Percentiles rank a stretch among this genome's conserved stretches.
These are phyloP conservation scores for Conidiobolus incongruus DNA, from an alignment of 371 early-diverging fungal genomes.

Conservation along the genomic window DNA sequence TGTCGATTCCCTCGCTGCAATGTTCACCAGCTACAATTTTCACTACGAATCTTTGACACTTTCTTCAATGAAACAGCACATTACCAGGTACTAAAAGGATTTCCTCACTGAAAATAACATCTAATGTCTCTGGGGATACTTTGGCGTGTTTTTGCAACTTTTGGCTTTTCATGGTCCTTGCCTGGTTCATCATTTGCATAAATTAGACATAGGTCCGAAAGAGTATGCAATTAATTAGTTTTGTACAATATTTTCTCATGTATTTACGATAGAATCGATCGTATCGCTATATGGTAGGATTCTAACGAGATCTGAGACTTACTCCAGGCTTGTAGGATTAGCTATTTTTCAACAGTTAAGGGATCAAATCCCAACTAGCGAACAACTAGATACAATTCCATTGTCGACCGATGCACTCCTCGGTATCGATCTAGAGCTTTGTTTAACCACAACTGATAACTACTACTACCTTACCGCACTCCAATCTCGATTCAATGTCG, in stretches of 20 bases:
- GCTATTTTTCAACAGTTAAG: conserved; percentile 43
- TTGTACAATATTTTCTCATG: conserved; percentile 53
- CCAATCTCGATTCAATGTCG: not conserved
- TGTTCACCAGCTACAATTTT: conserved; percentile 46
- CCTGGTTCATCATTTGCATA: conserved; percentile 33
- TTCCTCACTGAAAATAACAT: conserved; percentile 51
- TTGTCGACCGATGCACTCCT: conserved; percentile 40
- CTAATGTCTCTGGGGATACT: conserved; percentile 30
- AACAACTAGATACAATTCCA: conserved; percentile 36
- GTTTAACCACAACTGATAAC: conserved; percentile 11
- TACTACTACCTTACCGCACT: not conserved
- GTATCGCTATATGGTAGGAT: conserved; percentile 59
- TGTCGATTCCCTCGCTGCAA: conserved; percentile 55
- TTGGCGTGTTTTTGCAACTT: conserved; percentile 34
- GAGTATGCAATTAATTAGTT: conserved; percentile 70
- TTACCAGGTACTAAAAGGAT: conserved; percentile 32
- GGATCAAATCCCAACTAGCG: conserved; percentile 21
- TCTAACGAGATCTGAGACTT: conserved; percentile 30
- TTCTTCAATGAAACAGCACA: conserved; percentile 32
- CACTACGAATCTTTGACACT: conserved; percentile 49
- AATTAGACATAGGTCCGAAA: conserved; percentile 40
- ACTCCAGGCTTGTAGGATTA: conserved; percentile 42
- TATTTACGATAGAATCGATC: conserved; percentile 52
- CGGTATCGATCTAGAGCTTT: conserved; percentile 45
- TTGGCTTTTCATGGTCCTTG: conserved; percentile 51